Evolutionary conservation across 2,329 filamentous ascomycete species (phyloP).

Genomic region (Lachnellula hyalina): DNA sequence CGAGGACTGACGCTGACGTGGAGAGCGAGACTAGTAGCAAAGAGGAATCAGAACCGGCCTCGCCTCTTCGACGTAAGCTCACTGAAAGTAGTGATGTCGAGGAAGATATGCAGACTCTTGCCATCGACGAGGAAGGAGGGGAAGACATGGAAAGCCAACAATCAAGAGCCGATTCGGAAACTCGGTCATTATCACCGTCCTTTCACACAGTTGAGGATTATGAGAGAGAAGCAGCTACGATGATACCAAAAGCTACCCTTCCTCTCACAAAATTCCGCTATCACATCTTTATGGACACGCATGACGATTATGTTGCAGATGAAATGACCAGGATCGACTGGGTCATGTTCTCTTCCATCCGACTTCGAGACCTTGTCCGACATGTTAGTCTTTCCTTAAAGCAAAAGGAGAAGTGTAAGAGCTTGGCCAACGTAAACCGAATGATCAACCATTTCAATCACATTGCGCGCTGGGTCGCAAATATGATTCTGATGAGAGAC

Average conservation of each 20-base stretch:
- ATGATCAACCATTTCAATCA: constrained; percentile 95
- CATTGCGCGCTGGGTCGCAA: constrained; percentile 74
- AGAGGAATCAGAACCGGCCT: constrained; percentile 18
- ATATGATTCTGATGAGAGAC: constrained; percentile 81
- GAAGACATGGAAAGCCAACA: constrained; percentile 23
- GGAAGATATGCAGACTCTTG: constrained; percentile 15
- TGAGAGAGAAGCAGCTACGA: constrained; percentile 66
- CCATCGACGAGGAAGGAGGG: constrained; percentile 17
- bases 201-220: constrained; percentile 72
- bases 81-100: constrained; percentile 16
- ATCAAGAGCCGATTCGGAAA: constrained; percentile 20
- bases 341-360: constrained; percentile 95
- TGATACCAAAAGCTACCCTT: constrained; percentile 65
- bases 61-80: constrained; percentile 17
- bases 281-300: constrained; percentile 81
- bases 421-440: constrained; percentile 80
- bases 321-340: constrained; percentile 96
- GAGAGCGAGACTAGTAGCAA: constrained; percentile 22
- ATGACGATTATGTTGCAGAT: constrained; percentile 78
- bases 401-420: constrained; percentile 69
- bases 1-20: constrained; percentile 65
- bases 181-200: constrained; percentile 25
- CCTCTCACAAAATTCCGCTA: constrained; percentile 81
- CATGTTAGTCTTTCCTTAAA: constrained; percentile 73
- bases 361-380: constrained; percentile 85